Evolutionary conservation across 768 basidiomycete species (phyloP), one percentile per base, ranked within the genome.

Genomic region (Rhodotorula toruloides): DNA sequence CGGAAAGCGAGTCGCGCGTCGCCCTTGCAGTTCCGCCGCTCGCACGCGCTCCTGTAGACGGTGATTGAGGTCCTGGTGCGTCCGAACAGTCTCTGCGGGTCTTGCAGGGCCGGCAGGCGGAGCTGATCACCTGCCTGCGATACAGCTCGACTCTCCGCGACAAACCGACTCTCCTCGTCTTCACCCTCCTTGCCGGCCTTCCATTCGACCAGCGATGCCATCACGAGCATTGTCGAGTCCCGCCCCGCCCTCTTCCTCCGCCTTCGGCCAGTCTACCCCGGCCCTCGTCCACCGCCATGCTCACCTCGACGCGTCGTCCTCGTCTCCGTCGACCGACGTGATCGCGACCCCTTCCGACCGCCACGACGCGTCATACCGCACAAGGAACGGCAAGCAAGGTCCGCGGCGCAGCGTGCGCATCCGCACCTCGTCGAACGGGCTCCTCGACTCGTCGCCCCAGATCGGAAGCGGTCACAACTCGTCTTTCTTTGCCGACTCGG

Each of bases 271-370:
- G 27, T 58, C 54, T 29, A 69, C 68, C 4, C 68, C 68, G 1
- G 68, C 63, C 36, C 55, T 65, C 42, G 43, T 56, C 25, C 60
- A 57, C 42, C 63, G 53, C 53, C 47, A 29, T 42, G 40, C 34
- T 47, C 36, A 22, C 39, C 56, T 36, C 57, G 43, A 37, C 53
- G 56, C 66, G 50, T 68, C 68, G 37, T 70, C 68, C 10, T 70
- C 68, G 4, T 65, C 63, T 0, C 68, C 68, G 16, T 52, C 68
- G 0, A 58, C 61, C 47, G 68, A 70, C 52, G 39, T 65, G 32
- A 61, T 70, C 42, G 56, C 55, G 21, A 70, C 68, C 1, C 68
- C 68, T 7, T 43, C 56, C 2, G 68, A 70, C 53, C 63, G 68
- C 21, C 32, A 70, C 47, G 59, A 58, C n/a, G 25, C 25, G 3